Evolutionary conservation across 495 filamentous ascomycete species (phyloP).

Genomic region (Rhypophila decipiens): DNA sequence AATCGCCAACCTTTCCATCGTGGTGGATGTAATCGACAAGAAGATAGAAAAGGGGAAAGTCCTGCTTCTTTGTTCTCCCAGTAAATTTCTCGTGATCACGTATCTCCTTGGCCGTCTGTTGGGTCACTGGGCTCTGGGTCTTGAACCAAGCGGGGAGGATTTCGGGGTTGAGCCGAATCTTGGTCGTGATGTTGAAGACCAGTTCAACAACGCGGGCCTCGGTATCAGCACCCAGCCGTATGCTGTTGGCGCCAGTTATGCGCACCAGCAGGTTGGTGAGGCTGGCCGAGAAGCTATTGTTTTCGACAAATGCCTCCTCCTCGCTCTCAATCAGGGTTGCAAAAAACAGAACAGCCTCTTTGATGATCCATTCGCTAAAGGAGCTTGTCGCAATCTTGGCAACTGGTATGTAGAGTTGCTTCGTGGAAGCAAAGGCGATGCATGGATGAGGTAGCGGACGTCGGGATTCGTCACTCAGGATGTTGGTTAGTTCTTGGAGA

Average conservation of each 20-base stretch:
- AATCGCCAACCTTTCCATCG: constrained; percentile 87
- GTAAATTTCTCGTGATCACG: constrained; percentile 61
- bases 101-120: constrained; percentile 38
- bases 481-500: constrained; percentile 60
- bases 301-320: constrained; percentile 88
- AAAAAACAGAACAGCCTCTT: constrained; percentile 77
- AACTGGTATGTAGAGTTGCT: constrained; percentile 80
- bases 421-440: constrained; percentile 71
- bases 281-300: constrained; percentile 72
- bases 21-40: constrained; percentile 94
- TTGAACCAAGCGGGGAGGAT: constrained; percentile 88
- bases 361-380: constrained; percentile 71
- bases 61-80: constrained; percentile 79
- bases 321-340: constrained; percentile 89
- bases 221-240: constrained; percentile 58
- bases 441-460: constrained; percentile 83
- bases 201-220: constrained; percentile 84
- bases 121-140: constrained; percentile 30
- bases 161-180: constrained; percentile 80
- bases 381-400: constrained; percentile 76
- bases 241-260: constrained; percentile 55
- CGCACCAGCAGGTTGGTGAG: constrained; percentile 73
- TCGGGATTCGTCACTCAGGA: constrained; percentile 84
- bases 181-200: constrained; percentile 88
- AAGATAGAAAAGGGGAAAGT: constrained; percentile 92